Evolutionary conservation across 306 rosid species (phyloP), one percentile per base, ranked within the genome.

Genomic region (Rosa rugosa): DNA sequence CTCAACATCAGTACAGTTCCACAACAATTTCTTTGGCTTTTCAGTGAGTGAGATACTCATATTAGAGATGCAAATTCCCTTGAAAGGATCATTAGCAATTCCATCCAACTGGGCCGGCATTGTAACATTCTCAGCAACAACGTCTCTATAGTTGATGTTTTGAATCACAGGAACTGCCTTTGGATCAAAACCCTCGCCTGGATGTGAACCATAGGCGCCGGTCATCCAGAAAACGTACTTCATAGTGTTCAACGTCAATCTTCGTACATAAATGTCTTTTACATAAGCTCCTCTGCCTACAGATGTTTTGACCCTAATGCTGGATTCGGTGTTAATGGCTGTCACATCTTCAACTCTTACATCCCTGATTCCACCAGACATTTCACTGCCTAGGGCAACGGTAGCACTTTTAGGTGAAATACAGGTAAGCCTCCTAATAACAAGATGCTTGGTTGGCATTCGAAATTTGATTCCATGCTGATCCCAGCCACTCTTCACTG

Each of bases 381-480:
- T 94, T 73, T 94, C 97, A 27, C 97, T 94, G 1, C 98, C 98
- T 36, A 92, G 85, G 0, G 98, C 97, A 62, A 94, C 79, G 62
- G 82, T 77, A 0, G 98, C 94, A 44, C 94, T 89, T 41, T 85
- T 83, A 0, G 92, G 93, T 12, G 97, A 92, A 46, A 90, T 80
- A 80, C 92, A 92, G 14, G 84, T 87, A n/a, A 92, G 78, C 50
- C 91, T 84, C 64, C 86, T 85, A 14, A 89, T 89, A 18, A 84
- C n/a, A 3, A 90, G 86, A 45, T 89, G 88, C 77, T 89, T 36
- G 1, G 85, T 86, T 31, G 96, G 94, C 91, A 84, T 90, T 59
- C 91, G 94, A 51, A 87, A 46, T 65, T 80, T 81, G 70, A 86
- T 88, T 60, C 97, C 97, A 69, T 85, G 86, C 45, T 84, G 71